Evolutionary conservation across 441 rosid species (phyloP), one percentile per base, ranked within the genome.

Genomic region (Adansonia gregorii): DNA sequence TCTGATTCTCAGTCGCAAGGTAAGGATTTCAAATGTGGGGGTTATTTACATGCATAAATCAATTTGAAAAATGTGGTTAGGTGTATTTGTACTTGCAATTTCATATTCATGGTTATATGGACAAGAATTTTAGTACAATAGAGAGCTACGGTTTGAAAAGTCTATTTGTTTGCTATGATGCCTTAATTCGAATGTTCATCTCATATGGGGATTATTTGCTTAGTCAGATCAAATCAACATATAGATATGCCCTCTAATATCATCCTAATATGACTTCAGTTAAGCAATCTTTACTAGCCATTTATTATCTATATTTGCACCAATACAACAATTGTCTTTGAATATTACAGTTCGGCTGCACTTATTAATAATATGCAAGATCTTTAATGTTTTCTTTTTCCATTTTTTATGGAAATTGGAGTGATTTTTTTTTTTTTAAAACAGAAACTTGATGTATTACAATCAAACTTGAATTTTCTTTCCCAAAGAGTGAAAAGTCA

Each of bases 1-100:
- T 79, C 88, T 9, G 90, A 86, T 79, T 64, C 78, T 83, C 97
- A 80, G 76, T 72, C 83, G 45, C 79, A 88, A 84, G 97, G 98
- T 91, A 80, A 70, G 63, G 63, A 35, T 54, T 35, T 58, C 75
- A 54, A 35, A 51, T 69, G 22, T 49, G 17, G 31, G 46, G 72
- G 48, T 63, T 8, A 67, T 5, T 54, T 74, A 19, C 4, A 48
- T 27, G 8, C 15, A 66, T 67, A 46, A 65, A 54, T 76, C 8
- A 6, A n/a, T 48, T 41, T 10, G 15, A 10, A 45, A 43, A 41
- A 4, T 58, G 24, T 66, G 17, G 5, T 73, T 41, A 17, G 31
- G 35, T 78, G 43, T 35, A 67, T 64, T 22, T 49, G 45, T 27
- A 54, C 41, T 35, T n/a, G 17, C n/a, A 51, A 67, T 65, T 15